Percentiles rank a stretch among this genome's conserved stretches.
Evolutionary conservation across 352 stramenopile species (phyloP).

Genomic region (Globisporangium alternatum): DNA sequence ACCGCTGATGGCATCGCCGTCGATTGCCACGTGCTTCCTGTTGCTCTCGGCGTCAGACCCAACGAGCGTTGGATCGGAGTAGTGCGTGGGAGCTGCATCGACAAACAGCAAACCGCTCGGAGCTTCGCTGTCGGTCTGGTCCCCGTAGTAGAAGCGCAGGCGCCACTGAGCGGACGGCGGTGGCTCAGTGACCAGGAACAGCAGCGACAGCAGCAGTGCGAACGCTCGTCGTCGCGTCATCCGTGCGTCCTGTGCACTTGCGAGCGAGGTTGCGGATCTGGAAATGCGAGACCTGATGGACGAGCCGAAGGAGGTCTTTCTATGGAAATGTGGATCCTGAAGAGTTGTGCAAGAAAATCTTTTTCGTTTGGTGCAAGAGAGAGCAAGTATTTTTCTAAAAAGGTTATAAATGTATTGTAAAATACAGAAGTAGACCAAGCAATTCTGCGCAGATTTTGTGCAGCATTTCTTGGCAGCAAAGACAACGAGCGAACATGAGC

Average conservation of each 20-base stretch:
- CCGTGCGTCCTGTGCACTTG: not conserved
- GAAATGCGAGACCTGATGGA: not conserved
- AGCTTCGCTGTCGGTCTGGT: not conserved
- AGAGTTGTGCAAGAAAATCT: not conserved
- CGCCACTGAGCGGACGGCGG: not conserved
- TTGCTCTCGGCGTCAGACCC: not conserved
- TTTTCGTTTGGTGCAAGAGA: too few relatives aligned
- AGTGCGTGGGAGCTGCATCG: not conserved
- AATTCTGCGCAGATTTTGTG: too few relatives aligned
- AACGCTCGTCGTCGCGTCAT: not conserved
- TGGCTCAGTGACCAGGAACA: not conserved
- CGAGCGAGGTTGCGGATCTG: not conserved
- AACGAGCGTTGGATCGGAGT: not conserved
- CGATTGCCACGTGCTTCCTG: not conserved
- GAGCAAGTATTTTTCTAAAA: too few relatives aligned
- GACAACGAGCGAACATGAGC: conserved; percentile 15
- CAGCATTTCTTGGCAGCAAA: not conserved
- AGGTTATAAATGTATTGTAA: too few relatives aligned
- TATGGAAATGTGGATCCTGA: not conserved
- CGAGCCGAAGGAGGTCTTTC: not conserved
- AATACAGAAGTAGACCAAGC: too few relatives aligned
- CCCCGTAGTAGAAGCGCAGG: not conserved
- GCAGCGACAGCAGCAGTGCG: not conserved
- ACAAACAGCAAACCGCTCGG: not conserved
- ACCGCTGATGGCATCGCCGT: conserved; percentile 8